Evolutionary conservation across 495 filamentous ascomycete genomes (phyloP).

Genomic region (Symbiotaphrina buchneri): DNA sequence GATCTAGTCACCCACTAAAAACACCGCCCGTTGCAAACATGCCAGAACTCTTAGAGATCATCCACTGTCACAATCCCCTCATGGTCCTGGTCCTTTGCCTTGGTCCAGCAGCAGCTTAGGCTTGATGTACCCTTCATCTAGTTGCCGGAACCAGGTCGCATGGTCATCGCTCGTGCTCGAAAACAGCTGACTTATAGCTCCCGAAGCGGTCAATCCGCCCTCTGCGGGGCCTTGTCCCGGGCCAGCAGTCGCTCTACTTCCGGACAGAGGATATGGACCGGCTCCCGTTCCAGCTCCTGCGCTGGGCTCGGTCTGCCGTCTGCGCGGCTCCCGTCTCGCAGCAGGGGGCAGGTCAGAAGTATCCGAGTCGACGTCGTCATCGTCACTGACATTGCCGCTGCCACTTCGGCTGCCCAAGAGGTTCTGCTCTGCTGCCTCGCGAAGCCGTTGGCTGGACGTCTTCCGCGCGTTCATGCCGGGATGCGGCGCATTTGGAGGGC

Average conservation of each 20-base stretch:
- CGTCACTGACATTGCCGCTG: slow-evolving; percentile 28
- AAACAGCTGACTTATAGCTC: slow-evolving; percentile 51
- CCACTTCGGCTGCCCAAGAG: slow-evolving; percentile 27
- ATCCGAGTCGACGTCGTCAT: slow-evolving; percentile 25
- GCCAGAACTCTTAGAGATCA: too few relatives aligned
- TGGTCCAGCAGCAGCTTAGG: slow-evolving; percentile 75
- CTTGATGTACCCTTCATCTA: slow-evolving; percentile 95
- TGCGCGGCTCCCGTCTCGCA: slow-evolving; percentile 6
- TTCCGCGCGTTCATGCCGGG: slow-evolving; percentile 25
- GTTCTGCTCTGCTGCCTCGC: slow-evolving; percentile 36
- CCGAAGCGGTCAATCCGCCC: slow-evolving; percentile 22
- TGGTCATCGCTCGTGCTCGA: slow-evolving; percentile 69
- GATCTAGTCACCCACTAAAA: too few relatives aligned
- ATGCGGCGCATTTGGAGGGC: slow-evolving; percentile 8
- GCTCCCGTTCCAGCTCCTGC: slow-evolving; percentile 1
- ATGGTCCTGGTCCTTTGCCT: too few relatives aligned
- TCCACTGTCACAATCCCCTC: too few relatives aligned
- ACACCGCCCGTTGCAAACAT: too few relatives aligned
- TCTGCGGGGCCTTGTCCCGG: not conserved
- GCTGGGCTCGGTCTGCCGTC: slow-evolving; percentile 9
- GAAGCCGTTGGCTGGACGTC: slow-evolving; percentile 15
- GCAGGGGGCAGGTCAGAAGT: slow-evolving; percentile 21
- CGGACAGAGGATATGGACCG: not conserved
- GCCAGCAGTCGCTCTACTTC: not conserved
- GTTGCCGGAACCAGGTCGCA: slow-evolving; percentile 70